Percentiles rank a stretch among this genome's conserved stretches.
These are phyloP conservation scores for Xylaria sp. DNA, from an alignment of 2,329 filamentous ascomycete species.

Conservation along the genomic window DNA sequence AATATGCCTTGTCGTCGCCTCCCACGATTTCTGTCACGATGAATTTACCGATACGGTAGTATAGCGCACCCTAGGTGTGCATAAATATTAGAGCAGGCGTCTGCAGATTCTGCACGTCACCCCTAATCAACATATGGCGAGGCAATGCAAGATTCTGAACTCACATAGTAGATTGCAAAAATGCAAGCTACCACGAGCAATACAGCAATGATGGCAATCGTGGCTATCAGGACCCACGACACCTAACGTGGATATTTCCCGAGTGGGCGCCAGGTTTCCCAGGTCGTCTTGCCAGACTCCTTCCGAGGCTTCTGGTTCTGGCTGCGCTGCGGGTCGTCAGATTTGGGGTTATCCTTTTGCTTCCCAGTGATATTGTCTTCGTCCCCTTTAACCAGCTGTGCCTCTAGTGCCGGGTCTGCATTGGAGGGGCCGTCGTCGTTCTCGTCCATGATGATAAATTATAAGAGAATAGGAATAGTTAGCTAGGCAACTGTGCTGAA, in stretches of 20 bases:
- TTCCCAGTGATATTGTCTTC: not conserved
- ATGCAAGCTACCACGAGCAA: not conserved
- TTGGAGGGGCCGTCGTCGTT: not conserved
- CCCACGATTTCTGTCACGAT: not conserved
- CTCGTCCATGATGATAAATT: not conserved
- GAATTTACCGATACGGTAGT: not conserved
- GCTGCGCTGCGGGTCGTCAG: not conserved
- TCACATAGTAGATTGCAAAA: slow-evolving; percentile 16
- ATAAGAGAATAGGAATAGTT: not conserved
- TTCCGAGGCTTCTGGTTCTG: not conserved
- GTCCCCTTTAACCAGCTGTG: not conserved
- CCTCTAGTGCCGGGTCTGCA: not conserved
- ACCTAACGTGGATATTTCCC: slow-evolving; percentile 17
- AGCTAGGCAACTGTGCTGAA: not conserved
- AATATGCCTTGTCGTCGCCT: not conserved
- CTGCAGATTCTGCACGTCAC: not conserved
- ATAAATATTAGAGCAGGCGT: not conserved
- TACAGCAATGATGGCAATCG: not conserved
- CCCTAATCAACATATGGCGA: not conserved
- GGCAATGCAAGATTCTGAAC: not conserved
- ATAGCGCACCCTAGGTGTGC: not conserved
- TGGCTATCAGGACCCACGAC: slow-evolving; percentile 7
- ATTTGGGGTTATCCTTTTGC: not conserved
- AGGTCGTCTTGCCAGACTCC: slow-evolving; percentile 10
- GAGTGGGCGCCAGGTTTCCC: slow-evolving; percentile 13